Evolutionary conservation across 345 rosid species (phyloP), one percentile per base, ranked within the genome.

Genomic region (Isatis tinctoria): DNA sequence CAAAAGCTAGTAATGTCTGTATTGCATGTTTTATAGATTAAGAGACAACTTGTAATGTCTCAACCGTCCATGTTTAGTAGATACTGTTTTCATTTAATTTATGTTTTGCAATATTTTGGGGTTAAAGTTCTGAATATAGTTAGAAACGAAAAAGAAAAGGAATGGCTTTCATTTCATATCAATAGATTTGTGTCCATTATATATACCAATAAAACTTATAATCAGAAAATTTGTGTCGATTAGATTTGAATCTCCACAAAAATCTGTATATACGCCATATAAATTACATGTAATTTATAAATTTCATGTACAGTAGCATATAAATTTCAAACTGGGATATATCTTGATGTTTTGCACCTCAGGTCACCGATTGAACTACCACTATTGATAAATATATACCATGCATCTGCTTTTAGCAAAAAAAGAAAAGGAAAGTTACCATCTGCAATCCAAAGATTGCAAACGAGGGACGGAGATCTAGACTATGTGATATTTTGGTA

Each of bases 41-140:
- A 33, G 27, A 74, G 51, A 74, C 36, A 65, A 36, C 26, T 66
- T 67, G 43, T 58, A 66, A 35, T 36, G 26, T 57, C 59, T 20
- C 72, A 74, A 65, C 49, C 59, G 65, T 24, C 72, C 72, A 45
- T 57, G 66, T 74, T 57, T 73, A 54, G 65, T 73, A 30, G 26
- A 52, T 33, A 54, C 24, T 52, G 32, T 28, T 52, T 14, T 49
- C 27, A 18, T 17, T 16, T 39, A 8, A 28, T 30, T 37, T 30
- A 2, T 20, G 13, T 22, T 17, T 57, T 58, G 3, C 37, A 24
- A 7, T 4, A 22, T 51, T 24, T 51, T 13, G 32, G 14, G n/a
- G 24, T 20, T 22, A 10, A 51, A 24, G 30, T 22, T 51, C 7
- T 27, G 8, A 47, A 26, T 30, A 43, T 24, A 51, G 30, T 51